Evolutionary conservation across 371 early-diverging fungal species (phyloP).

Genomic region (Lichtheimia hyalospora): DNA sequence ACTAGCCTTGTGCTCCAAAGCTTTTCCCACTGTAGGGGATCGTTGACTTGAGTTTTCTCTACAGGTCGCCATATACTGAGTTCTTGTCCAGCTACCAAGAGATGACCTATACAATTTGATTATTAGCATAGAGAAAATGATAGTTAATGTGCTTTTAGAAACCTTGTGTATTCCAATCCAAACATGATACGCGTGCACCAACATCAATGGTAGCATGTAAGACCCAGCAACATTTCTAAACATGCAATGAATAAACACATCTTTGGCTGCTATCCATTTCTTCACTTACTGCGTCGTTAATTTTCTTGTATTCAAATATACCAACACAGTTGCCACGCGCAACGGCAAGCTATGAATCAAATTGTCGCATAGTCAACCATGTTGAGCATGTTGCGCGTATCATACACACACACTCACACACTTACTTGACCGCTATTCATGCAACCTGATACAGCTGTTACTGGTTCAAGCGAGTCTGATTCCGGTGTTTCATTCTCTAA

Average conservation of each 20-base stretch:
- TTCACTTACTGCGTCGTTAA: background rate
- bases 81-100: slow-evolving; percentile 37
- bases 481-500: background rate
- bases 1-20: slow-evolving; percentile 25
- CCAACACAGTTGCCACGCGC: slow-evolving; percentile 7
- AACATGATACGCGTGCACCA: slow-evolving; percentile 18
- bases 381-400: too few species aligned
- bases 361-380: too few species aligned
- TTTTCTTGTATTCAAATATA: slow-evolving; percentile 7
- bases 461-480: slow-evolving; percentile 5
- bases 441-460: slow-evolving; percentile 36
- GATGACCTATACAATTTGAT: slow-evolving; percentile 20
- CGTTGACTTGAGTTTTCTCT: background rate
- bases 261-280: background rate
- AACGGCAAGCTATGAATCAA: slow-evolving; percentile 8
- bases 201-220: slow-evolving; percentile 18
- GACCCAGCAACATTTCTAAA: too few species aligned
- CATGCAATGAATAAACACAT: too few species aligned
- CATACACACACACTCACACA: too few species aligned
- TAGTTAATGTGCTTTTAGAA: background rate
- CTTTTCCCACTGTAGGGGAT: slow-evolving; percentile 13
- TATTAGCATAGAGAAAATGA: background rate
- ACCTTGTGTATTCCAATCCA: slow-evolving; percentile 51
- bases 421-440: slow-evolving; percentile 34
- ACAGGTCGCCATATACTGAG: slow-evolving; percentile 30